Conservation (phyloP, 768 basidiomycete species). For the Tulasnella sp. region DNA sequence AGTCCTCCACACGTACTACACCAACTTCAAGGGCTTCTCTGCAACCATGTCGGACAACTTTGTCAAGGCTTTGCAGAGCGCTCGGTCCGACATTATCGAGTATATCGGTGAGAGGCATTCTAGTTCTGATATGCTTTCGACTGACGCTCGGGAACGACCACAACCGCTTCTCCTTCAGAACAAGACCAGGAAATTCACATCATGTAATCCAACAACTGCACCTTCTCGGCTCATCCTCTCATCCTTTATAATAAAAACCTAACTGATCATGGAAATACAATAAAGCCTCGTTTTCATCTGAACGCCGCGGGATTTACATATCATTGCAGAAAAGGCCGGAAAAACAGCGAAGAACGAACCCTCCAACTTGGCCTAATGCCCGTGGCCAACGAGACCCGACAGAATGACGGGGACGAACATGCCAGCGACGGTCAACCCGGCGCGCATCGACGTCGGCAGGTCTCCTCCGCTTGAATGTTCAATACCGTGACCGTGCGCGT, state of each 20-base stretch:
- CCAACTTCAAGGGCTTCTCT: background rate
- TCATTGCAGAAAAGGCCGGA: too few species aligned
- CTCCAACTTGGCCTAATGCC: constrained; percentile 19
- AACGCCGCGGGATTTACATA: too few species aligned
- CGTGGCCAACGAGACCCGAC: constrained; percentile 56
- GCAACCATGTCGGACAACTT: background rate
- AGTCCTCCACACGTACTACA: background rate
- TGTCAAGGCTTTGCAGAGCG: background rate
- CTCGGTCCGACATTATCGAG: background rate
- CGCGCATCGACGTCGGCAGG: constrained; percentile 35
- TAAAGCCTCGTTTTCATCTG: background rate
- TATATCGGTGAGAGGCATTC: background rate
- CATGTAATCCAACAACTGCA: background rate
- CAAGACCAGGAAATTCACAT: background rate
- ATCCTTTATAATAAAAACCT: background rate
- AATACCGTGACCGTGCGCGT: constrained; percentile 24
- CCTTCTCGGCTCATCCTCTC: background rate
- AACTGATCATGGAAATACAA: background rate
- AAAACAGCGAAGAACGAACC: too few species aligned
- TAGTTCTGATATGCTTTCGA: background rate
- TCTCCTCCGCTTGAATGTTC: constrained; percentile 24
- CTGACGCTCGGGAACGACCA: too few species aligned
- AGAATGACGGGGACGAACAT: constrained; percentile 55
- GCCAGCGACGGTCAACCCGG: constrained; percentile 46
- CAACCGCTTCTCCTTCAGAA: background rate